Evolutionary conservation across 164 flowering plant species (phyloP).

Genomic region (Aristolochia contorta): DNA sequence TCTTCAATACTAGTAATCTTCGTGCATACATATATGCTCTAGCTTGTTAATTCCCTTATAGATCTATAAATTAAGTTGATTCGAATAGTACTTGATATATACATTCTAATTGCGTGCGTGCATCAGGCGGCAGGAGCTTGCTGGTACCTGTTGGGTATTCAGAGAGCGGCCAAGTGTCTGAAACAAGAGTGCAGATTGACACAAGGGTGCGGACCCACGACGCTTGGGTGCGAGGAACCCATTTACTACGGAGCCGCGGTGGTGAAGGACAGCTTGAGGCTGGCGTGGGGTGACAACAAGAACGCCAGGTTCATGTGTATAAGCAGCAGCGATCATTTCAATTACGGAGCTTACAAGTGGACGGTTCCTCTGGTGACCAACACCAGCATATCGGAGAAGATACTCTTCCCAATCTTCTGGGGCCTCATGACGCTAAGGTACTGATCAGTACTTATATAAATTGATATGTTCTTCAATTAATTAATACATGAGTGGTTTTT

Average conservation of each 20-base stretch:
- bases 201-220: slow-evolving; percentile 31
- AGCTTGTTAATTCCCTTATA: too few species aligned
- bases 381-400: slow-evolving; percentile 69
- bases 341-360: slow-evolving; percentile 86
- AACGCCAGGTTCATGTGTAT: slow-evolving; percentile 49
- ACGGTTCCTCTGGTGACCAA: slow-evolving; percentile 73
- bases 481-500: too few species aligned
- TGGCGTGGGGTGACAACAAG: slow-evolving; percentile 55
- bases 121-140: slow-evolving; percentile 99
- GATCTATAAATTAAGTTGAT: too few species aligned
- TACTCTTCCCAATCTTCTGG: slow-evolving; percentile 91
- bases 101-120: too few species aligned
- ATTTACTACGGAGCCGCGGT: slow-evolving; percentile 58
- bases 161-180: slow-evolving; percentile 73
- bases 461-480: too few species aligned
- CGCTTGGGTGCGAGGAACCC: slow-evolving; percentile 52
- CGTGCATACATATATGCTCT: too few species aligned
- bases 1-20: background rate
- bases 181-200: slow-evolving; percentile 41
- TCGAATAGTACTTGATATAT: too few species aligned
- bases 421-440: slow-evolving; percentile 98
- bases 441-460: too few species aligned
- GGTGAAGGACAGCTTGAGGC: slow-evolving; percentile 31
- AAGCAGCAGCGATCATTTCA: slow-evolving; percentile 33
- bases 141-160: slow-evolving; percentile 90